These are phyloP conservation scores for Myochromella boudieri DNA, from an alignment of 768 basidiomycete genomes.

Conservation along the genomic window DNA sequence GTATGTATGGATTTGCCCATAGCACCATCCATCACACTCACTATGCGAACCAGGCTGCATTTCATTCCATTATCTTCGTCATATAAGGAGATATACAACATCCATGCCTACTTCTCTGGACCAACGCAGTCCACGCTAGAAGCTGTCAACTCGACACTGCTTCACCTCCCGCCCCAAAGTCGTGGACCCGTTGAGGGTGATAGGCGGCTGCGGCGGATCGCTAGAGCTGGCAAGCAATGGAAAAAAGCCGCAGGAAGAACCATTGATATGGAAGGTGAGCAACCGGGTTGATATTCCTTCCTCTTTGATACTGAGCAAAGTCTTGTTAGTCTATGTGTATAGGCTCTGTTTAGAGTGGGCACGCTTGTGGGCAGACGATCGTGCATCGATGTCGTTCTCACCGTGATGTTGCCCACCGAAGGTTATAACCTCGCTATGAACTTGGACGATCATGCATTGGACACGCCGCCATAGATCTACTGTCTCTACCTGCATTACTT, in stretches of 20 bases:
- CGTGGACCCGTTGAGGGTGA: constrained; percentile 61
- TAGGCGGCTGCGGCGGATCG: constrained; percentile 73
- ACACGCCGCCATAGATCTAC: neutral
- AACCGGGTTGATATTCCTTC: constrained; percentile 1
- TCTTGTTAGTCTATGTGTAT: constrained; percentile 72
- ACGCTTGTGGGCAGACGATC: constrained; percentile 79
- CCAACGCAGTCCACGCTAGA: constrained; percentile 60
- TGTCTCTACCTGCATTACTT: too few species aligned
- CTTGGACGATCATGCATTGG: neutral
- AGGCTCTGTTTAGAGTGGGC: constrained; percentile 89
- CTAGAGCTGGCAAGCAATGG: constrained; percentile 92
- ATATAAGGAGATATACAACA: constrained; percentile 92
- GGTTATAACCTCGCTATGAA: neutral
- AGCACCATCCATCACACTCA: neutral
- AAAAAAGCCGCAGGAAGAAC: constrained; percentile 78
- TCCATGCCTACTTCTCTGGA: constrained; percentile 92
- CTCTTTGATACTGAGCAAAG: neutral
- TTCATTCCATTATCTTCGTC: constrained; percentile 88
- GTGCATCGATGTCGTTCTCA: constrained; percentile 60
- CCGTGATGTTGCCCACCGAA: constrained; percentile 8
- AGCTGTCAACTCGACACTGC: constrained; percentile 49
- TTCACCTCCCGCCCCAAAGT: constrained; percentile 30
- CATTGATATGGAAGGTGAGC: constrained; percentile 90
- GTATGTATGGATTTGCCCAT: constrained; percentile 21
- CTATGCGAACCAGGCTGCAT: constrained; percentile 68